Evolutionary conservation across 441 rosid species (phyloP).

Genomic region (Kokia cookei): DNA sequence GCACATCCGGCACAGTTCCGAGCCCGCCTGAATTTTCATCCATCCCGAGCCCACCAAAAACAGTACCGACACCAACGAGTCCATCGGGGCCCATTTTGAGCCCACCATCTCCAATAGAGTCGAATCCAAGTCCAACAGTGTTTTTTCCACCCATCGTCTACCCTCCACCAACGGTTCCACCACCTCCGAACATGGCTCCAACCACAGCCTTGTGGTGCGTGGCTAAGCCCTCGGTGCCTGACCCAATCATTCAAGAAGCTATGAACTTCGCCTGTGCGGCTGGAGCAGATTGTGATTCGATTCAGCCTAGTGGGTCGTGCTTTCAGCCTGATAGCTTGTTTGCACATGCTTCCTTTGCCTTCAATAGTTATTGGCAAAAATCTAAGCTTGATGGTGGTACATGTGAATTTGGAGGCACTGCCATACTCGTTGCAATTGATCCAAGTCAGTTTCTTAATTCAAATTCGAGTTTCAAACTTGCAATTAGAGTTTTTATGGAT

Average conservation of each 20-base stretch:
- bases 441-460: conserved; percentile 48
- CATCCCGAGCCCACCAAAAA: conserved; percentile 10
- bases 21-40: conserved; percentile 11
- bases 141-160: conserved; percentile 62
- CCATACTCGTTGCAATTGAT: conserved; percentile 80
- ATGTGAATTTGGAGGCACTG: conserved; percentile 89
- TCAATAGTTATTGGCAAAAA: conserved; percentile 90
- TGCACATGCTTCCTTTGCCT: conserved; percentile 87
- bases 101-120: conserved; percentile 40
- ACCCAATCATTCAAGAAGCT: conserved; percentile 82
- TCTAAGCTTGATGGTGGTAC: conserved; percentile 68
- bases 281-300: conserved; percentile 75
- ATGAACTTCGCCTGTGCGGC: conserved; percentile 89
- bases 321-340: conserved; percentile 64
- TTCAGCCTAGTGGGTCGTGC: conserved; percentile 65
- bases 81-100: conserved; percentile 29
- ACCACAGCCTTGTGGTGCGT: conserved; percentile 73
- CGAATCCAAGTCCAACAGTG: conserved; percentile 37
- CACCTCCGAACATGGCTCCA: conserved; percentile 34
- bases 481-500: neutral
- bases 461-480: neutral
- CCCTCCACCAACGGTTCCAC: conserved; percentile 62
- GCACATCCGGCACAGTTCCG: conserved; percentile 21
- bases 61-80: conserved; percentile 21
- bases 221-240: conserved; percentile 90